Evolutionary conservation across 1,284 basidiomycete genomes (phyloP).

Genomic region (Ganoderma boninense): DNA sequence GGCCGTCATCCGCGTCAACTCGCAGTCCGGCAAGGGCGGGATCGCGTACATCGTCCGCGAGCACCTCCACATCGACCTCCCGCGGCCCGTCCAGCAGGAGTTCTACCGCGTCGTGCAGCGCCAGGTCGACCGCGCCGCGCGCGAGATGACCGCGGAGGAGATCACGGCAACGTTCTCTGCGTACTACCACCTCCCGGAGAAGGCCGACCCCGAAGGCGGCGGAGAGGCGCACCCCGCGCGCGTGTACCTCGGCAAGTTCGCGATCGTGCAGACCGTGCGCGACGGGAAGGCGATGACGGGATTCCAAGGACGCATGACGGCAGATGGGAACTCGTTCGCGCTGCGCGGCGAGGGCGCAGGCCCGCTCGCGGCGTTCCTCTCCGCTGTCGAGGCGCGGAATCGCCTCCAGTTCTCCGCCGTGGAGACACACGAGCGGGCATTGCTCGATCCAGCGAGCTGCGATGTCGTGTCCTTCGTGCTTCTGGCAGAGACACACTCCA

Average conservation of each 20-base stretch:
- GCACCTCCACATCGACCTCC: conserved; percentile 90
- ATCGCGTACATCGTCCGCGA: conserved; percentile 97
- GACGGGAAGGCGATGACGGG: conserved; percentile 45
- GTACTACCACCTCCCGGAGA: conserved; percentile 75
- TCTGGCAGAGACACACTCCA: conserved; percentile 66
- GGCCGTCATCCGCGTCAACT: conserved; percentile 98
- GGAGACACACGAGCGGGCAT: conserved; percentile 93
- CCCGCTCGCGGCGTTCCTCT: conserved; percentile 90
- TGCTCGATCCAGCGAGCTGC: conserved; percentile 84
- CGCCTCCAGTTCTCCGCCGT: conserved; percentile 86
- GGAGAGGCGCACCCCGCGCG: conserved; percentile 71
- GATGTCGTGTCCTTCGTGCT: conserved; percentile 97
- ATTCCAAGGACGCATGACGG: conserved; percentile 86
- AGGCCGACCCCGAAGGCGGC: conserved; percentile 43
- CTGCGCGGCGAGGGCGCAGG: conserved; percentile 95
- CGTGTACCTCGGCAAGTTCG: conserved; percentile 6
- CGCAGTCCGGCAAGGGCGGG: conserved; percentile 94
- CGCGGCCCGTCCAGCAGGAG: conserved; percentile 93
- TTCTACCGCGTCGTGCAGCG: conserved; percentile 95
- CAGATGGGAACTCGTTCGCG: conserved; percentile 84
- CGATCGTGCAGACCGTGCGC: conserved; percentile 3
- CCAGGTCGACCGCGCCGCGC: conserved; percentile 90
- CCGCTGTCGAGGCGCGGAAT: conserved; percentile 86
- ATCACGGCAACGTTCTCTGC: conserved; percentile 89
- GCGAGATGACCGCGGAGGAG: conserved; percentile 95